These are phyloP conservation scores for Avena atlantica DNA, from an alignment of 176 grass and related monocot genomes.

Conservation along the genomic window DNA sequence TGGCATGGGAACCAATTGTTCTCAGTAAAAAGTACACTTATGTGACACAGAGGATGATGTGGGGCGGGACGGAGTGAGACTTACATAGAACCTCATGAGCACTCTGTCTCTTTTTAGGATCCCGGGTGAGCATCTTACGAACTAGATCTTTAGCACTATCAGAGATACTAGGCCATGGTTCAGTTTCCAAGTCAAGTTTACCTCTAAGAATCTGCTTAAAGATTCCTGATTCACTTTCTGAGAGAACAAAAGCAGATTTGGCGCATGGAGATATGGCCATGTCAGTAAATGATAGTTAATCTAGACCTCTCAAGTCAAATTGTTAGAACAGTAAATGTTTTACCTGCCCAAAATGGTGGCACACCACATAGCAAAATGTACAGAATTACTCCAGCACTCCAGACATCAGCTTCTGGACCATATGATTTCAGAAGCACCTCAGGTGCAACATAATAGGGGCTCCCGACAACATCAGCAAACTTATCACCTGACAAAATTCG, in stretches of 20 bases:
- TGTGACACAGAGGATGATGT: background rate
- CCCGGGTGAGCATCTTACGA: constrained; percentile 78
- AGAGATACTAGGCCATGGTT: constrained; percentile 93
- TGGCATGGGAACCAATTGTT: constrained; percentile 45
- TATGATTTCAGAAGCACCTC: constrained; percentile 89
- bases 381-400: constrained; percentile 97
- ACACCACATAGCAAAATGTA: constrained; percentile 98
- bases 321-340: constrained; percentile 21
- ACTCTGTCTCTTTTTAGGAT: constrained; percentile 77
- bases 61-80: constrained; percentile 29
- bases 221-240: constrained; percentile 96
- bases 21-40: constrained; percentile 33
- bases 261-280: constrained; percentile 28
- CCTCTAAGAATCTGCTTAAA: constrained; percentile 96
- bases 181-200: constrained; percentile 84
- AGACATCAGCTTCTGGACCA: constrained; percentile 97
- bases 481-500: constrained; percentile 64
- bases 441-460: constrained; percentile 98
- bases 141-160: constrained; percentile 97
- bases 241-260: constrained; percentile 37
- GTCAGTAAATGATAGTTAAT: constrained; percentile 24
- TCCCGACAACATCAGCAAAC: constrained; percentile 94
- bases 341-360: constrained; percentile 98
- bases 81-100: constrained; percentile 98
- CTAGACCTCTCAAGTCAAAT: constrained; percentile 17